These are phyloP conservation scores for Cutaneotrichosporon sp. DNA, from an alignment of 1,284 basidiomycete genomes.

Conservation along the genomic window DNA sequence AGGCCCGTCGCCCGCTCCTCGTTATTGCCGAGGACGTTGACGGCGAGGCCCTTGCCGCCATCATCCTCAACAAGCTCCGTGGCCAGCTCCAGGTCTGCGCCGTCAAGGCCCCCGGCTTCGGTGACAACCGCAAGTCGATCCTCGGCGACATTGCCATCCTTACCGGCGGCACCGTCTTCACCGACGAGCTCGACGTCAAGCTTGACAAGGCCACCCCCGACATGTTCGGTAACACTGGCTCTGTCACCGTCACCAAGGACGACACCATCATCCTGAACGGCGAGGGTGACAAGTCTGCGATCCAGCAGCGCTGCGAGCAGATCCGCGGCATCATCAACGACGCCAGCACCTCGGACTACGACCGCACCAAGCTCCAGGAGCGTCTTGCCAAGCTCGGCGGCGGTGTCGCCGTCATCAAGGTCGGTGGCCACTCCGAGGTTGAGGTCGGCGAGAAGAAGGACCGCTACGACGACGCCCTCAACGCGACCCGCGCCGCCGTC, in stretches of 20 bases:
- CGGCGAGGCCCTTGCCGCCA: constrained; percentile 94
- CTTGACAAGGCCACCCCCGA: constrained; percentile 86
- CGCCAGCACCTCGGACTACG: constrained; percentile 82
- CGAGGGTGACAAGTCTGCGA: constrained; percentile 76
- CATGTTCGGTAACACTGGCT: constrained; percentile 85
- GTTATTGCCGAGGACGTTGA: constrained; percentile 98
- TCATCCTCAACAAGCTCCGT: constrained; percentile 97
- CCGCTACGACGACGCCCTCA: constrained; percentile 94
- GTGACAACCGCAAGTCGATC: constrained; percentile 97
- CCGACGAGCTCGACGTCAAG: constrained; percentile 97
- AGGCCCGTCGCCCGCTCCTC: constrained; percentile 82
- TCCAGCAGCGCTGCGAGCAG: constrained; percentile 88
- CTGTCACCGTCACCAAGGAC: constrained; percentile 94
- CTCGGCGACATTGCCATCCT: constrained; percentile 95
- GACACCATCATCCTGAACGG: constrained; percentile 97
- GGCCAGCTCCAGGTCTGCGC: constrained; percentile 89
- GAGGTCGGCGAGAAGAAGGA: constrained; percentile 99
- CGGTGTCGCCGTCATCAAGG: constrained; percentile 97
- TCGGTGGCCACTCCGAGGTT: constrained; percentile 88
- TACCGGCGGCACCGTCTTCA: constrained; percentile 95
- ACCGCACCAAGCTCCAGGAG: constrained; percentile 93
- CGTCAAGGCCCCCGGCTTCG: constrained; percentile 96
- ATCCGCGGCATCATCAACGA: constrained; percentile 81
- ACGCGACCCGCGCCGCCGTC: constrained; percentile 94
- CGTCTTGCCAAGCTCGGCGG: constrained; percentile 92